Percentiles rank a stretch among this genome's conserved stretches.
These are phyloP conservation scores for Pelargonium australe DNA, from an alignment of 441 rosid species.

Conservation along the genomic window DNA sequence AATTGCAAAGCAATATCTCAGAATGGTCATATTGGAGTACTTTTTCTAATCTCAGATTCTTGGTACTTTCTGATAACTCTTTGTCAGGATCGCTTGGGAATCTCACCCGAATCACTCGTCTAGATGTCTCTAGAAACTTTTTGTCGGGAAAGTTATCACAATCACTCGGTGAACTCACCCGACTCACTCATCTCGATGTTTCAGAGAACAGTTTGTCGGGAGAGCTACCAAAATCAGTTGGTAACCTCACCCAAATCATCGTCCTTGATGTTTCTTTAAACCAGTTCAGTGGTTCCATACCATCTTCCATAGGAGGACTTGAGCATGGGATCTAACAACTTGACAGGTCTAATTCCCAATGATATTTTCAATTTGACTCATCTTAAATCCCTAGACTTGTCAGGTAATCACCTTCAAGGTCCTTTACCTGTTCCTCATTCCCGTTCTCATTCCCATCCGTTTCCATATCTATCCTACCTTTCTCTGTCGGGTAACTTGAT, in stretches of 20 bases:
- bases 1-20: not conserved
- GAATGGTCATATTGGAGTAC: not conserved
- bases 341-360: not conserved
- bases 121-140: too few species aligned
- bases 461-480: too few species aligned
- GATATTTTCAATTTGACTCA: not conserved
- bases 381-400: not conserved
- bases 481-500: not conserved
- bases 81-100: not conserved
- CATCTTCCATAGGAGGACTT: not conserved
- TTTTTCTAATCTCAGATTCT: too few species aligned
- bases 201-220: too few species aligned
- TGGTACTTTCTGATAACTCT: not conserved
- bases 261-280: not conserved
- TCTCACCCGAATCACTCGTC: too few species aligned
- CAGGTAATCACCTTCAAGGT: not conserved
- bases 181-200: too few species aligned
- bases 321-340: not conserved
- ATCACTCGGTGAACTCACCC: too few species aligned
- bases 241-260: conserved; percentile 8
- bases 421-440: too few species aligned
- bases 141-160: too few species aligned
- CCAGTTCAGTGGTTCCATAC: not conserved
- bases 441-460: too few species aligned
- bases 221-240: conserved; percentile 1